A percentile compares a stretch with the other conserved stretches of the same genome.
Evolutionary conservation across 352 stramenopile genomes (phyloP).

Genomic region (Elongisporangium prolatum): DNA sequence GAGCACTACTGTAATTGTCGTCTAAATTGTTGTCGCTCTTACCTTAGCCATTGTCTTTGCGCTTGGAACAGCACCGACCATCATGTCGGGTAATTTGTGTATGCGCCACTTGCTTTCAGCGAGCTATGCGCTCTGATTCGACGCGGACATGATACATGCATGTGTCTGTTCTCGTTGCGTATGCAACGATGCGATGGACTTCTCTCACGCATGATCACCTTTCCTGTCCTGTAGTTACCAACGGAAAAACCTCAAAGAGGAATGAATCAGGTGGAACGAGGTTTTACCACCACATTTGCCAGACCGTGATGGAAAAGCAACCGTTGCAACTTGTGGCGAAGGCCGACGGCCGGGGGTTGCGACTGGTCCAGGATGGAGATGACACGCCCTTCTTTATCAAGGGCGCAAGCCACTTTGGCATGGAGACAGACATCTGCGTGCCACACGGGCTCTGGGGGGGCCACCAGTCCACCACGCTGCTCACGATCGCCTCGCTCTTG

Average conservation of each 20-base stretch:
- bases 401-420: slow-evolving; percentile 54
- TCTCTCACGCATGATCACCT: too few relatives aligned
- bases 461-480: slow-evolving; percentile 39
- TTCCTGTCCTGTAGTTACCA: too few relatives aligned
- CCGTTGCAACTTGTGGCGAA: background rate
- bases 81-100: too few relatives aligned
- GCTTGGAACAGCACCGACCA: too few relatives aligned
- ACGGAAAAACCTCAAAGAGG: background rate
- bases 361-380: slow-evolving; percentile 2
- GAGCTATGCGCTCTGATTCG: too few relatives aligned
- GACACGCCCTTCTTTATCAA: slow-evolving; percentile 39
- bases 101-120: too few relatives aligned
- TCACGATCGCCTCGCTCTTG: slow-evolving; percentile 27
- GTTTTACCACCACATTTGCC: background rate
- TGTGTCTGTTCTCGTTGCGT: too few relatives aligned
- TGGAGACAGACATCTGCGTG: slow-evolving; percentile 57
- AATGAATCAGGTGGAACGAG: background rate
- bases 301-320: background rate
- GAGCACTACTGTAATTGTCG: too few relatives aligned
- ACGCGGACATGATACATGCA: too few relatives aligned
- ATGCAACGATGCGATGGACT: too few relatives aligned
- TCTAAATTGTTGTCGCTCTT: too few relatives aligned
- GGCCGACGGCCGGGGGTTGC: background rate
- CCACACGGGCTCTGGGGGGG: slow-evolving; percentile 60
- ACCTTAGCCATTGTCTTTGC: too few relatives aligned